Evolutionary conservation across 1,139 yeast genomes (phyloP), one percentile per base, ranked within the genome.

Genomic region (Taphrina deformans): DNA sequence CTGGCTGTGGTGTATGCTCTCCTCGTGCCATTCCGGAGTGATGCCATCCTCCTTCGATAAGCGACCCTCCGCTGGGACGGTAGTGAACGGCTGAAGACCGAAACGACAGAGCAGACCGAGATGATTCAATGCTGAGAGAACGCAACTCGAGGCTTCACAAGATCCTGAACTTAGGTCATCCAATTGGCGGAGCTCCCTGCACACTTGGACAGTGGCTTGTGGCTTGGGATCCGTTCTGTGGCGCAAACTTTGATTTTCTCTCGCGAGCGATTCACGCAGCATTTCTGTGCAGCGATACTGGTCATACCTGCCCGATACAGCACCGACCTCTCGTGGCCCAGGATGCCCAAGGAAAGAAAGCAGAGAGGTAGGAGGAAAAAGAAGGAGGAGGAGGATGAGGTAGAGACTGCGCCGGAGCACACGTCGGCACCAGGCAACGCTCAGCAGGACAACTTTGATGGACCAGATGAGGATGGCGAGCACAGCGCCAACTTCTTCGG

Each of bases 291-390:
- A n/a, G n/a, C n/a, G n/a, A n/a, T n/a, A n/a, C n/a, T n/a, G n/a
- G n/a, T n/a, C n/a, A n/a, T n/a, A n/a, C n/a, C n/a, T n/a, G n/a
- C n/a, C n/a, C n/a, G n/a, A n/a, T n/a, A 29, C 9, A 29, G 33
- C 33, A 29, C 33, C 6, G 33, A 6, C 10, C 45, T 14, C n/a
- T 40, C 45, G n/a, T 23, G 3, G 16, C 14, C 35, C 1, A 18
- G 23, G 18, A 62, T 62, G 65, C 65, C 65, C 18, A 53, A 53
- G 46, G 65, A 52, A 18, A 41, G 58, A 27, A 62, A 52, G 41
- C 60, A 62, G 55, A 31, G 65, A 24, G 65, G 65, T 3, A 26
- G 65, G 33, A 50, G 64, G 55, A 60, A 60, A 45, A 60, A 51
- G 64, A 60, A 41, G 64, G 51, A 18, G 9, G 55, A 45, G 2